A percentile compares a stretch with the other conserved stretches of the same genome.
These are phyloP conservation scores for Mimosa pudica DNA, from an alignment of 306 rosid species.

Conservation along the genomic window DNA sequence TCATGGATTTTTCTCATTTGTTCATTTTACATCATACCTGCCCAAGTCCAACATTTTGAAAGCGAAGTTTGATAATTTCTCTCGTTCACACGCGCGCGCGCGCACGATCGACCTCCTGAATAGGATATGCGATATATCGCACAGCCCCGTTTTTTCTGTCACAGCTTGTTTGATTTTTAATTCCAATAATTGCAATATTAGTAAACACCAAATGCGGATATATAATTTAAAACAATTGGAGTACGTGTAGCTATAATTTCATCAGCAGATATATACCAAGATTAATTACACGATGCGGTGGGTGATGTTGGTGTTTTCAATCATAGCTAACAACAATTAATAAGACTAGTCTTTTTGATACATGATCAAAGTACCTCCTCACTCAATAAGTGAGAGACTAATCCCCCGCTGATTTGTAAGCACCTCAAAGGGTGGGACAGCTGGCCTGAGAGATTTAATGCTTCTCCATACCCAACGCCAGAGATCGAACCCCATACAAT, in stretches of 20 bases:
- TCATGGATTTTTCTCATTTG: neutral
- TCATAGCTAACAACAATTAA: neutral
- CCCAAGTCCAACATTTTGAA: neutral
- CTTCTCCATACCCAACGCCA: no score
- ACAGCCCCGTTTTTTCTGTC: neutral
- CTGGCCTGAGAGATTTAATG: no score
- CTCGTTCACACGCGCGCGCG: neutral
- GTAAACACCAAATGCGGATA: neutral
- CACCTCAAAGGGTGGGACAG: no score
- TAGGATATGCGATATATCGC: neutral
- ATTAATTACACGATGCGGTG: neutral
- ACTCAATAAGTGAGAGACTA: no score
- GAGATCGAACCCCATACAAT: no score
- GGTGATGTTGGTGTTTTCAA: neutral
- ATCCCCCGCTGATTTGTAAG: no score
- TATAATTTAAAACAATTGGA: neutral
- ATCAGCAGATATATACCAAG: neutral
- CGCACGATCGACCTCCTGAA: neutral
- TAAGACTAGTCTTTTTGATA: neutral
- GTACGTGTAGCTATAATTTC: neutral
- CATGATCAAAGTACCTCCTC: no score
- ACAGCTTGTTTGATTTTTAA: neutral
- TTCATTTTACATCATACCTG: neutral
- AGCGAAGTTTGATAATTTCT: neutral
- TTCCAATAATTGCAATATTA: neutral